Conservation (phyloP, 2,329 filamentous ascomycete species). For the Chaetomiaceae sp. region DNA sequence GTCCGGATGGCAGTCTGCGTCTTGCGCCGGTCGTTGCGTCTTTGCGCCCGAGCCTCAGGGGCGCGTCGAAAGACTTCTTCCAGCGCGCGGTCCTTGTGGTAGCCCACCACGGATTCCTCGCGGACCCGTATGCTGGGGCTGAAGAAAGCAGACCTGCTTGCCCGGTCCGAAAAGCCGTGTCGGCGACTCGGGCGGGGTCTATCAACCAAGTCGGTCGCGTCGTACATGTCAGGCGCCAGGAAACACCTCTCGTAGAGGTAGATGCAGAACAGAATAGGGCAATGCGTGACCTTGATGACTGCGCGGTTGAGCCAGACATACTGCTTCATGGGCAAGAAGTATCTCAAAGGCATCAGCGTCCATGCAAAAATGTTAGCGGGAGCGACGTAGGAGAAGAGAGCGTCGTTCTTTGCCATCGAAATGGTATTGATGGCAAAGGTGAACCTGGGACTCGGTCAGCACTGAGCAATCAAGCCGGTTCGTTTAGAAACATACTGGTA, state of each 20-base stretch:
- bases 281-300: conserved; percentile 86
- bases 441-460: conserved; percentile 47
- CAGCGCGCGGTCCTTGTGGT: conserved; percentile 81
- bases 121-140: conserved; percentile 67
- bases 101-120: conserved; percentile 83
- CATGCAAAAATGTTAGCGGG: conserved; percentile 90
- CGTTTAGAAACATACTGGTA: conserved; percentile 53
- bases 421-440: conserved; percentile 95
- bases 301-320: conserved; percentile 86
- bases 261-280: conserved; percentile 80
- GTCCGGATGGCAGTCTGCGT: conserved; percentile 77
- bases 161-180: conserved; percentile 52
- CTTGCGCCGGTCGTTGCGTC: conserved; percentile 61
- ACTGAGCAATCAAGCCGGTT: neutral
- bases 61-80: conserved; percentile 84
- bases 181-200: conserved; percentile 50
- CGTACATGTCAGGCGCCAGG: conserved; percentile 69
- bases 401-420: conserved; percentile 97
- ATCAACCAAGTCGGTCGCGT: conserved; percentile 82
- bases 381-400: conserved; percentile 87
- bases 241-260: conserved; percentile 82
- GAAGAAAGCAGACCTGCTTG: conserved; percentile 59
- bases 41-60: conserved; percentile 60
- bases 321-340: conserved; percentile 69
- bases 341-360: conserved; percentile 78